Percentiles rank a stretch among this genome's conserved stretches.
These are phyloP conservation scores for Zoysia japonica DNA, from an alignment of 176 grass and related monocot species.

Conservation along the genomic window DNA sequence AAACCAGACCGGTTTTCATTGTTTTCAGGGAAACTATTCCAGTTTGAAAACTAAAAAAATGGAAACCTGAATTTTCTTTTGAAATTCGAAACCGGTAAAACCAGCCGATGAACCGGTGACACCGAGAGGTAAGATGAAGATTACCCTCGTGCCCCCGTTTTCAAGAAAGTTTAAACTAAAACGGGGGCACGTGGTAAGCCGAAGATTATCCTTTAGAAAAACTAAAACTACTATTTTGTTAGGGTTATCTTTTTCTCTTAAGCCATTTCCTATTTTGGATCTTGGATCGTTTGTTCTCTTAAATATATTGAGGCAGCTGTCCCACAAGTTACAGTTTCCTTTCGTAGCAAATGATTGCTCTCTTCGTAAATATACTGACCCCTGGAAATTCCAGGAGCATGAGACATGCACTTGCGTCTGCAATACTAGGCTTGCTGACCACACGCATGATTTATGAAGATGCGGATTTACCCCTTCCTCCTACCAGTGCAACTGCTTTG, in stretches of 20 bases:
- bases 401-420: slow-evolving; percentile 83
- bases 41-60: too few relatives aligned
- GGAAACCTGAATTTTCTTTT: too few relatives aligned
- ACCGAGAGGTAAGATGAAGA: too few relatives aligned
- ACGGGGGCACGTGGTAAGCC: too few relatives aligned
- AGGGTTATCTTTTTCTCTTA: background rate
- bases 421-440: slow-evolving; percentile 76
- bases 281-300: background rate
- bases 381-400: slow-evolving; percentile 64
- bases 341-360: slow-evolving; percentile 16
- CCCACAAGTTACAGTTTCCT: slow-evolving; percentile 2
- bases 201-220: too few relatives aligned
- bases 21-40: too few relatives aligned
- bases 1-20: too few relatives aligned
- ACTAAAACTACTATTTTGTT: too few relatives aligned
- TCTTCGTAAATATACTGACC: slow-evolving; percentile 39
- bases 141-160: too few relatives aligned
- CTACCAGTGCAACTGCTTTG: slow-evolving; percentile 43
- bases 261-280: background rate
- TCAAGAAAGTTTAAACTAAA: too few relatives aligned
- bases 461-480: slow-evolving; percentile 58
- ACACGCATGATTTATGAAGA: slow-evolving; percentile 93
- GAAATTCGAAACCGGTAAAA: too few relatives aligned
- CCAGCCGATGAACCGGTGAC: too few relatives aligned
- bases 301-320: background rate